Base-by-base conservation (phyloP, 805 yeast species). In the Sugiyamaella chiloensis region DNA sequence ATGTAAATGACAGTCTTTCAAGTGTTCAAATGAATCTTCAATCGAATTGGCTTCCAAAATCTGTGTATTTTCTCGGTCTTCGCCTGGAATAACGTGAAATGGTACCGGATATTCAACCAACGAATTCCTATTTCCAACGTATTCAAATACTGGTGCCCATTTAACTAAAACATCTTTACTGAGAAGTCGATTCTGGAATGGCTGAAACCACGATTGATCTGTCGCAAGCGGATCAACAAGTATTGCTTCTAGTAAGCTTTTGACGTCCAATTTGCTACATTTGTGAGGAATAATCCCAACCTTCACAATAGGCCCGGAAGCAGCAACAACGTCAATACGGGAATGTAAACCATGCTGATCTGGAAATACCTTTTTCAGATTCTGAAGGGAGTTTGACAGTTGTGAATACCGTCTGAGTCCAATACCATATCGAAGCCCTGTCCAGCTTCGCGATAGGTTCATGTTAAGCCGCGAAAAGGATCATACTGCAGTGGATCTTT, bases 171-270 rank as follows among this genome's bases (percentile, higher is more conserved):
- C 52, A 43, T 64, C 67, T 48, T 66, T 66, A n/a, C 65, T 46
- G 24, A 63, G 53, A 4, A 63, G 54, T 26, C 69, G 49, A 12
- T 52, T 47, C 31, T 44, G 49, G 23, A 65, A 50, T 2, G 56
- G 54, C 19, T 52, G 48, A 45, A 51, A 54, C 70, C 70, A 66
- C 14, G 39, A 30, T 26, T 53, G 56, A 32, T 62, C 60, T 12
- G 59, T 52, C 11, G 62, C 64, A 9, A 66, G 51, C 6, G 70
- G 70, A 31, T 66, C 70, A 2, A 61, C 60, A 23, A 66, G 52
- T 17, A 64, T 47, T 19, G 61, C 56, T 21, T 64, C 63, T 24
- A 65, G 58, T 5, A 64, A 53, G 5, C 52, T 40, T 31, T 56
- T 52, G 36, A 56, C 51, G 5, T 52, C 56, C 11, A 48, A 42